Conservation (phyloP, 805 yeast species). For the Metschnikowia peoriensis region DNA sequence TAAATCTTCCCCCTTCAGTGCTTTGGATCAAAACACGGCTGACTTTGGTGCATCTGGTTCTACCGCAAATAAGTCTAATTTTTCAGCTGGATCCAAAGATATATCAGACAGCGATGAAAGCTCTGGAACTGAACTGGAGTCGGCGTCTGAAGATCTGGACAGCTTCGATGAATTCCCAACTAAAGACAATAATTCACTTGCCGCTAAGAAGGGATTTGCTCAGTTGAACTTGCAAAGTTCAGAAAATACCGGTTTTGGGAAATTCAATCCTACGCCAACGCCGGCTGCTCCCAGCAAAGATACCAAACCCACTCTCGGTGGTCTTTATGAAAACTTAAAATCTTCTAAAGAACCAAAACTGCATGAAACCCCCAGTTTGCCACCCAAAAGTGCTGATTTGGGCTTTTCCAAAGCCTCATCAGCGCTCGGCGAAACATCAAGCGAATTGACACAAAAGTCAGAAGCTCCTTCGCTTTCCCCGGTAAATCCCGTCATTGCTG, state of each 20-base stretch:
- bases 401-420: neutral
- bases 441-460: neutral
- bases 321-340: neutral
- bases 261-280: neutral
- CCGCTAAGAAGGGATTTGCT: neutral
- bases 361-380: neutral
- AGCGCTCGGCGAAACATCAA: neutral
- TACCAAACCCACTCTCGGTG: neutral
- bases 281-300: neutral
- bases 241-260: neutral
- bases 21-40: neutral
- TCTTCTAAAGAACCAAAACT: neutral
- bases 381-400: neutral
- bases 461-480: neutral
- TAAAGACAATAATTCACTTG: neutral
- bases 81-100: neutral
- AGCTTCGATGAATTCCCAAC: neutral
- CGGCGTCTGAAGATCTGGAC: slow-evolving; percentile 1
- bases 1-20: slow-evolving; percentile 4
- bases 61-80: neutral
- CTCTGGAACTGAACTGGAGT: neutral
- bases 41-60: neutral
- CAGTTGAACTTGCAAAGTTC: slow-evolving; percentile 1
- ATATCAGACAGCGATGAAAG: slow-evolving; percentile 6
- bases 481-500: neutral